Percentiles rank a stretch among this genome's conserved stretches.
Evolutionary conservation across 2,329 filamentous ascomycete genomes (phyloP).

Genomic region (Colletotrichum australisinense): DNA sequence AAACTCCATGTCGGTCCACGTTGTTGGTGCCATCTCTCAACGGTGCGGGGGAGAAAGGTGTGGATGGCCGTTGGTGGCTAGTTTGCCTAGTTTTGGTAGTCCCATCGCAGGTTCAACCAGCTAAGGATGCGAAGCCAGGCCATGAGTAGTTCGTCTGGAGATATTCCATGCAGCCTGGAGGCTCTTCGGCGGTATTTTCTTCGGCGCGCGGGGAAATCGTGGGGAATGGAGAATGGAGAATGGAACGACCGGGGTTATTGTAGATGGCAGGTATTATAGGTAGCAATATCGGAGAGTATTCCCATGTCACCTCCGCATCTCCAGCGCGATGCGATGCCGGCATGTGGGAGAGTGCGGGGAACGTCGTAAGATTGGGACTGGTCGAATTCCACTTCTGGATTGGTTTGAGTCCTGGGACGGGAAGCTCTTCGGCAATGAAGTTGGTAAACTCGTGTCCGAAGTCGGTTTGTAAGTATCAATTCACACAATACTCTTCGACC

Average conservation of each 20-base stretch:
- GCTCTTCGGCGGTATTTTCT: slow-evolving; percentile 20
- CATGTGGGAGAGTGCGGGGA: slow-evolving; percentile 26
- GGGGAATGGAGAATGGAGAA: not conserved
- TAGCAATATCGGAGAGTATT: not conserved
- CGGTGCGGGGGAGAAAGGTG: not conserved
- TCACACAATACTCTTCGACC: not conserved
- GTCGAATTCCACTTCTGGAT: not conserved
- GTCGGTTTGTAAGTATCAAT: not conserved
- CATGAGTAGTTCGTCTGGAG: not conserved
- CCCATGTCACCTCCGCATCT: not conserved
- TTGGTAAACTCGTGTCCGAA: not conserved
- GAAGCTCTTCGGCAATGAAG: slow-evolving; percentile 15
- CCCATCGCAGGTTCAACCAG: not conserved
- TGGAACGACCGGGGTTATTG: not conserved
- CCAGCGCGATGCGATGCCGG: not conserved
- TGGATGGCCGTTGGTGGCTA: not conserved
- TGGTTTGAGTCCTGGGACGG: not conserved
- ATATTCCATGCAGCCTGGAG: not conserved
- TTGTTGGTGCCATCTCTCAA: not conserved
- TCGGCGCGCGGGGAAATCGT: slow-evolving; percentile 22
- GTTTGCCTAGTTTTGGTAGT: not conserved
- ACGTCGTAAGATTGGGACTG: not conserved
- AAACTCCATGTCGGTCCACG: not conserved
- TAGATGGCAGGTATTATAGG: not conserved
- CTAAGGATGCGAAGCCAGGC: not conserved